phyloP scores from a whole-genome alignment of 495 filamentous ascomycete genomes.

The Lasiosphaeria miniovina region DNA sequence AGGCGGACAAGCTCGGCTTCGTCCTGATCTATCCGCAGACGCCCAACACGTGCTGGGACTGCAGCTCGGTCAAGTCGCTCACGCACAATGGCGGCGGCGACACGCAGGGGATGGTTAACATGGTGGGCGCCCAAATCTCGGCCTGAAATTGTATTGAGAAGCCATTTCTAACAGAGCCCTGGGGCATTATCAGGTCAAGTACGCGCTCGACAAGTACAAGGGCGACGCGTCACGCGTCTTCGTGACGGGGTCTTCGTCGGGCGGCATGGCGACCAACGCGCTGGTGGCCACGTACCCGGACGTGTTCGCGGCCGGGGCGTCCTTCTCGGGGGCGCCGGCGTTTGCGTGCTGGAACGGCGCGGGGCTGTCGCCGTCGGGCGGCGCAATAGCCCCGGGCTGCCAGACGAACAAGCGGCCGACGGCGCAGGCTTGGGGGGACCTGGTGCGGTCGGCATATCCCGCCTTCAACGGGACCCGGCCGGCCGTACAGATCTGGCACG shows the following conservation, averaged over 20 bases:
- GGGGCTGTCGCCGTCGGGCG: conserved; percentile 1
- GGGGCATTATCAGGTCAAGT: conserved; percentile 36
- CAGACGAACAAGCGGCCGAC: conserved; percentile 34
- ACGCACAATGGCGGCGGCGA: conserved; percentile 56
- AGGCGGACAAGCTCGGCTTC: conserved; percentile 44
- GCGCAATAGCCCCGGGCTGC: conserved; percentile 16
- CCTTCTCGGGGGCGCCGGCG: conserved; percentile 35
- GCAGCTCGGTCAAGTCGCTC: conserved; percentile 38
- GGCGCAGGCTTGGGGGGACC: conserved; percentile 38
- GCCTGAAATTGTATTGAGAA: background rate
- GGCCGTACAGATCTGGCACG: conserved; percentile 51
- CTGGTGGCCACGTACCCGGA: conserved; percentile 36
- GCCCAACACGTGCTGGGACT: conserved; percentile 48
- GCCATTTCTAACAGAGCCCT: background rate
- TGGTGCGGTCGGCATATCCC: conserved; percentile 39
- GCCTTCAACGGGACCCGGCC: conserved; percentile 44
- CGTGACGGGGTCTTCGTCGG: conserved; percentile 50
- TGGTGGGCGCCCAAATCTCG: conserved; percentile 27
- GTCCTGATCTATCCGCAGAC: conserved; percentile 45
- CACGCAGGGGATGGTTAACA: conserved; percentile 54
- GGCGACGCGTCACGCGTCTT: conserved; percentile 48
- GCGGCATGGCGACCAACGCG: conserved; percentile 46
- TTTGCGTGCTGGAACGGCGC: conserved; percentile 37
- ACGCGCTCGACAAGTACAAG: conserved; percentile 47
- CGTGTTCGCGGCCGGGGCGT: conserved; percentile 36